phyloP scores from a whole-genome alignment of 345 rosid species.

The Citrus australasica region DNA sequence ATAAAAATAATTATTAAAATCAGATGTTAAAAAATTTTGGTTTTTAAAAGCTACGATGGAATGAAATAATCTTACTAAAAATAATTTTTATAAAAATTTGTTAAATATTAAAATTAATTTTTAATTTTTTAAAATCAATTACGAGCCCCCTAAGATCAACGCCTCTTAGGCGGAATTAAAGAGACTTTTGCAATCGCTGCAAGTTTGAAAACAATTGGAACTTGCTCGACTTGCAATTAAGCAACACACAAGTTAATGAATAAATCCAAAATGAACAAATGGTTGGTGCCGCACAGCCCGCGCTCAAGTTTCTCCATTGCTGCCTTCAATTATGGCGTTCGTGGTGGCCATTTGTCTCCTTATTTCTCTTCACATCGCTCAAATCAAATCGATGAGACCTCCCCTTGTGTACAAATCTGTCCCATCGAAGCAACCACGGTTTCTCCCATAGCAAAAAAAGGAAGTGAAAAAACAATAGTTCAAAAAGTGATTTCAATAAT shows the following conservation, averaged over 20 bases:
- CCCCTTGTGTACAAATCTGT: background rate
- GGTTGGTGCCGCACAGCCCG: no score
- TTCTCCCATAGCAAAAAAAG: background rate
- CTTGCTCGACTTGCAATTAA: background rate
- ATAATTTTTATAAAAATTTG: no score
- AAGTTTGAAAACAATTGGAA: background rate
- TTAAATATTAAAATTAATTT: no score
- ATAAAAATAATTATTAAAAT: no score
- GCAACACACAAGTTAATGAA: no score
- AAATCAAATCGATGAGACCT: background rate
- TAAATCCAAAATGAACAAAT: no score
- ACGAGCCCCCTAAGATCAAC: background rate
- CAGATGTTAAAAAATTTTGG: no score
- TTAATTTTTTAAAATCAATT: no score
- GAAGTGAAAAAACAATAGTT: background rate
- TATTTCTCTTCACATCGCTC: background rate
- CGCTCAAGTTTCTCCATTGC: background rate
- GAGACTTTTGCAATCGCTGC: background rate
- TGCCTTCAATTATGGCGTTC: background rate
- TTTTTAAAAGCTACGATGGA: no score
- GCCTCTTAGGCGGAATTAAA: background rate
- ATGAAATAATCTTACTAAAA: no score
- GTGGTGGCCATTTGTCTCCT: background rate
- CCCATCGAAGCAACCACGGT: background rate
- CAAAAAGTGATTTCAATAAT: background rate